Percentiles rank a stretch among this genome's conserved stretches.
Conservation (phyloP, 768 basidiomycete species). For the Porphyrellus cyaneotinctus region DNA sequence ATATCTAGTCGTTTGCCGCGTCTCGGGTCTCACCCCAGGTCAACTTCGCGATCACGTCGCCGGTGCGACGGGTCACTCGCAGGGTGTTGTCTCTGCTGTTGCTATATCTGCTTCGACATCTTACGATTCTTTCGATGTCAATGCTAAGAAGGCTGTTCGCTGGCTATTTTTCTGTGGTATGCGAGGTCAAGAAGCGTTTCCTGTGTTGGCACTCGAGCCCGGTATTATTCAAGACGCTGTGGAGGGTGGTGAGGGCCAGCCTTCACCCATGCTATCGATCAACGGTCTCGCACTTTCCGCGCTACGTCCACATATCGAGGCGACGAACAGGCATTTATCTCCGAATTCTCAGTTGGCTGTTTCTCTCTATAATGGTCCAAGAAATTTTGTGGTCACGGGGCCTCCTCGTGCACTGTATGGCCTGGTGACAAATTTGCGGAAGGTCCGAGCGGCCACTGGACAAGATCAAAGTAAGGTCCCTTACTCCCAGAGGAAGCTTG, state of each 20-base stretch:
- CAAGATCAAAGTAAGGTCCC: slow-evolving; percentile 92
- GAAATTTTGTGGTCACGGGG: slow-evolving; percentile 90
- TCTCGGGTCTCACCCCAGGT: slow-evolving; percentile 71
- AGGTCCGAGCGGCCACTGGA: slow-evolving; percentile 81
- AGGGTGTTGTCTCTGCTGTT: slow-evolving; percentile 94
- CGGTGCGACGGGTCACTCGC: slow-evolving; percentile 95
- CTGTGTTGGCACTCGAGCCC: slow-evolving; percentile 85
- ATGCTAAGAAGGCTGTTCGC: slow-evolving; percentile 78
- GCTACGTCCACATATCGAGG: slow-evolving; percentile 74
- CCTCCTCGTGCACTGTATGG: slow-evolving; percentile 91
- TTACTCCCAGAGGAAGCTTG: slow-evolving; percentile 91
- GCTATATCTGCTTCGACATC: slow-evolving; percentile 77
- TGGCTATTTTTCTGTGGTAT: slow-evolving; percentile 94
- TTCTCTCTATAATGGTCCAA: slow-evolving; percentile 91
- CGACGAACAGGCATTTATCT: slow-evolving; percentile 85
- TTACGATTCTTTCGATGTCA: slow-evolving; percentile 68
- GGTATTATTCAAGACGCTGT: slow-evolving; percentile 81
- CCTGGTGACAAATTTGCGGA: slow-evolving; percentile 85
- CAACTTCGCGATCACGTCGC: slow-evolving; percentile 71
- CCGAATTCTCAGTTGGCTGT: slow-evolving; percentile 74
- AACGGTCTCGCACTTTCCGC: slow-evolving; percentile 74
- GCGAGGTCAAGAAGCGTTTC: slow-evolving; percentile 93
- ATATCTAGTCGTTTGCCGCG: slow-evolving; percentile 78
- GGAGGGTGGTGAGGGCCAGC: slow-evolving; percentile 90
- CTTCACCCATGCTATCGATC: slow-evolving; percentile 91